Evolutionary conservation across 305 asterid species (phyloP), one percentile per base, ranked within the genome.

Genomic region (Fraxinus latifolia): DNA sequence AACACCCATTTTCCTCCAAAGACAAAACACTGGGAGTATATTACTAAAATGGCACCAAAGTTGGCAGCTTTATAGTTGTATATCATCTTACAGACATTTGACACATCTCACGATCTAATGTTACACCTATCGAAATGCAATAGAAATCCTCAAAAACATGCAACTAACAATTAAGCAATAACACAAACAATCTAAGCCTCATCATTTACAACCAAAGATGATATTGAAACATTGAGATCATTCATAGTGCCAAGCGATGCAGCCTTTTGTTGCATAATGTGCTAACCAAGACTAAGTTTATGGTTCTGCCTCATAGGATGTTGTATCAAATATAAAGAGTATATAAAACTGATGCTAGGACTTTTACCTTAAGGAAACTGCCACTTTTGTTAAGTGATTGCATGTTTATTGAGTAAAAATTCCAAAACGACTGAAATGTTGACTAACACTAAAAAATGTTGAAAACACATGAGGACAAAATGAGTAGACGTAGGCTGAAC

Each of bases 401-500:
- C 36, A 67, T 62, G 42, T 15, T 67, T 42, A 27, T 33, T 14
- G 77, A 31, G 82, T 4, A 17, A 32, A 82, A 29, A 67, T 17
- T 39, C 79, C 21, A 21, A 27, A 29, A 47, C 17, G 34, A 34
- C 6, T 47, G 23, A 42, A 78, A 74, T 23, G 25, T 79, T 14
- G 1, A 62, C 50, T 8, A 8, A 21, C 12, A 2, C 62, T 60
- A 47, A 32, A 65, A 82, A 55, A 68, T 3, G 71, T 33, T 2
- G 72, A 23, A 68, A 29, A 58, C 74, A 75, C 68, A 68, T n/a
- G 44, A 65, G 71, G 78, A 83, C 44, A 27, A 75, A 83, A 31
- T 8, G 65, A 79, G 83, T 15, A 44, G 74, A 71, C 8, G 73
- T 7, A 79, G 60, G 55, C 42, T 44, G 76, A 39, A 11, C 9